Evolutionary conservation across 2,329 filamentous ascomycete genomes (phyloP), one percentile per base, ranked within the genome.

Genomic region (Cytospora chrysosperma): DNA sequence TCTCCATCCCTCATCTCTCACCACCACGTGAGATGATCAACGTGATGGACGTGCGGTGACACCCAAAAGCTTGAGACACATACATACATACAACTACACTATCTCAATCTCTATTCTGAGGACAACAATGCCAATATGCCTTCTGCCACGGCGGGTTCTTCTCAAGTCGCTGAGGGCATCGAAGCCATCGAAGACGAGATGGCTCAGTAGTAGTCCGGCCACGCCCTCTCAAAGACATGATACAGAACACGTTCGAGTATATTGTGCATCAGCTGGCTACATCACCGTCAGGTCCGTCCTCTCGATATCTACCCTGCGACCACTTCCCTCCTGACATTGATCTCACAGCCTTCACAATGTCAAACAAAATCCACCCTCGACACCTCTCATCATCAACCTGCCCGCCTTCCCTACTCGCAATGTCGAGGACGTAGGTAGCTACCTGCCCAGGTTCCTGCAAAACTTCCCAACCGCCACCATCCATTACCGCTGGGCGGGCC

Each of bases 401-500:
- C 86, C 86, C 7, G 76, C 83, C 0, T 78, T 77, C 53, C 75
- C 81, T 15, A 72, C 74, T 34, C 64, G 65, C 9, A 64, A 73
- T 57, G 65, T 68, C 9, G 65, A 69, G 2, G 61, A 67, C 17
- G 66, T 68, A 15, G 40, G 55, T 34, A 62, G 69, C 12, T 63
- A 73, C 34, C 67, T 82, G 27, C 79, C 82, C 30, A 68, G 67
- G 12, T 82, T 81, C 63, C 73, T 81, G 34, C 74, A 71, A 15
- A 72, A 72, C 17, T 76, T 76, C 40, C 79, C 84, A 1, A 78
- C 83, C 0, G 84, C 80, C 7, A 79, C 79, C 61, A 83, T 88
- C 70, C 83, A 86, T 70, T 88, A 88, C 71, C 79, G 85, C 19
- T 88, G 86, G 86, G 71, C 71, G 9, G 72, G 69, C 49, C 40